These are phyloP conservation scores for Botrytis galanthina DNA, from an alignment of 2,329 filamentous ascomycete genomes.

Conservation along the genomic window DNA sequence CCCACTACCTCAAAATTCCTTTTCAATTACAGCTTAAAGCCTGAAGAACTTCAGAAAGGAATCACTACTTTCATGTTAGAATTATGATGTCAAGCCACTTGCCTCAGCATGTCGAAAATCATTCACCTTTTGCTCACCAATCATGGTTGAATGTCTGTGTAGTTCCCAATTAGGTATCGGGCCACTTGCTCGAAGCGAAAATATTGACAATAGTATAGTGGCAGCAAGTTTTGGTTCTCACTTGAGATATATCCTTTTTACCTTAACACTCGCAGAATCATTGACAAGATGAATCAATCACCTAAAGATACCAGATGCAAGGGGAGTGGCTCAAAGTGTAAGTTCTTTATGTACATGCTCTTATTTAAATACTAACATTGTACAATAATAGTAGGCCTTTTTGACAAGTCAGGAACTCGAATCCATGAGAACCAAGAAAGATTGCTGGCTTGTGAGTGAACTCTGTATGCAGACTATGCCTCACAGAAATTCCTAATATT, in stretches of 20 bases:
- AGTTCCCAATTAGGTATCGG: background rate
- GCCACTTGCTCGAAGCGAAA: background rate
- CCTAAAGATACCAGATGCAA: background rate
- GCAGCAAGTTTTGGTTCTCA: background rate
- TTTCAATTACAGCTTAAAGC: background rate
- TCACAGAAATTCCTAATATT: slow-evolving; percentile 4
- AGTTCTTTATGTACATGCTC: background rate
- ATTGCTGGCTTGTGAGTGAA: background rate
- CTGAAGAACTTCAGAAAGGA: background rate
- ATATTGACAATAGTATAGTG: background rate
- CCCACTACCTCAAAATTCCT: background rate
- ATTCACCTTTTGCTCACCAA: slow-evolving; percentile 5
- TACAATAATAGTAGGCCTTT: background rate
- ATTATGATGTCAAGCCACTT: background rate
- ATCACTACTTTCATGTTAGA: background rate
- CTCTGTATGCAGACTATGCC: background rate
- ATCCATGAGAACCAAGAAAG: background rate
- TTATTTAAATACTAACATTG: background rate
- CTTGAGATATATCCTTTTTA: background rate
- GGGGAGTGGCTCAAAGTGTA: background rate
- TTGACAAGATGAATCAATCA: slow-evolving; percentile 1
- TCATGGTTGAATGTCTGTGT: background rate
- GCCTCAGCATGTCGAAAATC: background rate
- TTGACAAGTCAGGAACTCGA: background rate
- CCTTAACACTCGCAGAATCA: background rate